Evolutionary conservation across 352 stramenopile genomes (phyloP), one percentile per base, ranked within the genome.

Genomic region (Phytophthora boehmeriae): DNA sequence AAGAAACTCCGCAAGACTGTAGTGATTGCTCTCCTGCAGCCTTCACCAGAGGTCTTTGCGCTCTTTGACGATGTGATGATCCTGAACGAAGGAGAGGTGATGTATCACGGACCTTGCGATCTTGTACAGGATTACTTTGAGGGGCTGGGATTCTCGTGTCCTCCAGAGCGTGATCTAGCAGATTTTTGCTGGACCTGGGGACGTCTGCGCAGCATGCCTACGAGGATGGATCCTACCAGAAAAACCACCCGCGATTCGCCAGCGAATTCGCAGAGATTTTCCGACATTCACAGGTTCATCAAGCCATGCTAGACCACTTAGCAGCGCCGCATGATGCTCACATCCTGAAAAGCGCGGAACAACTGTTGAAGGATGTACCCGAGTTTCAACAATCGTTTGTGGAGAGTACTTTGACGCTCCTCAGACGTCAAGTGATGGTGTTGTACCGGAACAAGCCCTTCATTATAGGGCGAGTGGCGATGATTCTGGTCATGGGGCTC

Each of bases 101-200:
- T 62, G 55, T 66, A 55, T 36, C 55, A 71, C 30, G 41, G 65
- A 90, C 38, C 83, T 71, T 65, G 71, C 80, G 41, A 86, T 81
- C 28, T 61, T 63, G 73, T 60, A 2, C 54, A 78, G 23, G 56
- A 67, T 22, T 92, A 96, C 59, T 97, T 97, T 66, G 63, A 75
- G 32, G 63, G 38, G 10, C 44, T 94, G 16, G 88, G 87, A 0
- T 81, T 79, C 51, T 42, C 36, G n/a, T 76, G 68, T 14, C 73
- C 73, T 2, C 48, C 52, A 2, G 49, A 50, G n/a, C 68, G 71
- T 11, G 71, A 78, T 38, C 36, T 72, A 4, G 68, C 68, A 0
- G 71, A 79, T 36, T 79, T 70, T 43, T 79, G 54, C 62, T 78
- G 19, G 70, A 78, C 46, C 11, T 78, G 28, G 66, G 66, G 8